phyloP scores from a whole-genome alignment of 108 stramenopile species.

The Nitzschia putrida region DNA sequence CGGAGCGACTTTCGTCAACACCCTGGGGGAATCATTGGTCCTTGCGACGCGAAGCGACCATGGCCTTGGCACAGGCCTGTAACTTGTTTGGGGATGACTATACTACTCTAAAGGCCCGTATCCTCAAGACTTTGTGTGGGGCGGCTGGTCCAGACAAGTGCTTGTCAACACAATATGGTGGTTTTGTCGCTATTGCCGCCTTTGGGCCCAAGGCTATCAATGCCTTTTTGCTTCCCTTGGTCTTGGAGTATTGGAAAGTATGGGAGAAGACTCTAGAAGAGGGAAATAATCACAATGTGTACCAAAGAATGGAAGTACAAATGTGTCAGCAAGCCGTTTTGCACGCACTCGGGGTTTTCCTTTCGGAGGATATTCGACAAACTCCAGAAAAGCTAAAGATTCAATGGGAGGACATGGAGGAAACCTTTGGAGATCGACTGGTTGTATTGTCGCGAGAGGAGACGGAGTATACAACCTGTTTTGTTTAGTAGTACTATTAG shows the following conservation, averaged over 20 bases:
- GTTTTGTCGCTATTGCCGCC: conserved; percentile 70
- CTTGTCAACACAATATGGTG: conserved; percentile 69
- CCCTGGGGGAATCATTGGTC: conserved; percentile 65
- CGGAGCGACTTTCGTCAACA: conserved; percentile 55
- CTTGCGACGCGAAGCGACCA: conserved; percentile 66
- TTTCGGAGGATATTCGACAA: conserved; percentile 36
- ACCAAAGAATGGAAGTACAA: conserved; percentile 53
- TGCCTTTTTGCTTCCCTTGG: conserved; percentile 76
- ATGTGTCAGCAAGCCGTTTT: conserved; percentile 75
- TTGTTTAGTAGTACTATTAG: conserved; percentile 33
- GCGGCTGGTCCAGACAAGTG: conserved; percentile 46
- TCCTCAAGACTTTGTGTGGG: conserved; percentile 64
- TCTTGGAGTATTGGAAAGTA: conserved; percentile 61
- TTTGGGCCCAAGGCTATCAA: conserved; percentile 82
- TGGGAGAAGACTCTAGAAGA: conserved; percentile 49
- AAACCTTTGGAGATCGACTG: conserved; percentile 70
- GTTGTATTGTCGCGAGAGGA: conserved; percentile 55
- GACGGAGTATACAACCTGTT: conserved; percentile 54
- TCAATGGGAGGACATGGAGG: conserved; percentile 50
- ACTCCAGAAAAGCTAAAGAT: conserved; percentile 42
- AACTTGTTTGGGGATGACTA: conserved; percentile 74
- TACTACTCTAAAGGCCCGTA: conserved; percentile 67
- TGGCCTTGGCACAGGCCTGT: conserved; percentile 64
- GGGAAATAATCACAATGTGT: conserved; percentile 19
- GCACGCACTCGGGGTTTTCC: conserved; percentile 59